These are phyloP conservation scores for Annulohypoxylon nitens DNA, from an alignment of 495 filamentous ascomycete species.

Conservation along the genomic window DNA sequence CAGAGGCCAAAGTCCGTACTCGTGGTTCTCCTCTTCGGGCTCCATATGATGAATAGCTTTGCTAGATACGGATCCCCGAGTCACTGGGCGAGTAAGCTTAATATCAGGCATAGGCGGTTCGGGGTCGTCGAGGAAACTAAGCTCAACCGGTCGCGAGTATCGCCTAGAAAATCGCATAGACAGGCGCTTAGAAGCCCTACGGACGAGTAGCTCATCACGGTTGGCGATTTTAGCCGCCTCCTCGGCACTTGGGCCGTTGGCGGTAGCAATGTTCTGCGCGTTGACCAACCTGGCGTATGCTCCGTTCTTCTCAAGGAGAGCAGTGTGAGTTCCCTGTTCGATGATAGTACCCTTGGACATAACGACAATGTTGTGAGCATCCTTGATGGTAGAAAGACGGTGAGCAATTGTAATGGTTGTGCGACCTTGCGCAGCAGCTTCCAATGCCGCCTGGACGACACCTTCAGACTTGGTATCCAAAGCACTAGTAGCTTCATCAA, in stretches of 20 bases:
- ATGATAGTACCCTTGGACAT: constrained; percentile 86
- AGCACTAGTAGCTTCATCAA: constrained; percentile 95
- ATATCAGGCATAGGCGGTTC: constrained; percentile 66
- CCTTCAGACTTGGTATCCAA: constrained; percentile 97
- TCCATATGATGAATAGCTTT: constrained; percentile 70
- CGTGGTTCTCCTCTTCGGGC: constrained; percentile 56
- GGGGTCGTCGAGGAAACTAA: constrained; percentile 63
- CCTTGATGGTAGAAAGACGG: constrained; percentile 91
- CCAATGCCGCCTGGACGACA: constrained; percentile 92
- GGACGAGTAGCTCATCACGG: constrained; percentile 62
- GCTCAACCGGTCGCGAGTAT: constrained; percentile 28
- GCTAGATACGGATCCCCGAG: constrained; percentile 77
- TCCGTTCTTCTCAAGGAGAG: constrained; percentile 69
- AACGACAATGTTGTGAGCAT: constrained; percentile 95
- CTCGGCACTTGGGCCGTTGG: constrained; percentile 65
- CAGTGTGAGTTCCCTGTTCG: constrained; percentile 88
- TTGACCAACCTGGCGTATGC: constrained; percentile 84
- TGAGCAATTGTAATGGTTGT: constrained; percentile 98
- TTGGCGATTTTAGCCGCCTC: constrained; percentile 61
- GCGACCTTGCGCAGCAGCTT: constrained; percentile 86
- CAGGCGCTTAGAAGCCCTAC: constrained; percentile 58
- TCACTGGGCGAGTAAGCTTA: constrained; percentile 72
- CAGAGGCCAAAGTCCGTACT: constrained; percentile 82
- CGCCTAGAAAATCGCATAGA: constrained; percentile 11
- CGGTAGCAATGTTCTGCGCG: constrained; percentile 80